phyloP scores from a whole-genome alignment of 768 basidiomycete species.

The Trametes villosa region DNA sequence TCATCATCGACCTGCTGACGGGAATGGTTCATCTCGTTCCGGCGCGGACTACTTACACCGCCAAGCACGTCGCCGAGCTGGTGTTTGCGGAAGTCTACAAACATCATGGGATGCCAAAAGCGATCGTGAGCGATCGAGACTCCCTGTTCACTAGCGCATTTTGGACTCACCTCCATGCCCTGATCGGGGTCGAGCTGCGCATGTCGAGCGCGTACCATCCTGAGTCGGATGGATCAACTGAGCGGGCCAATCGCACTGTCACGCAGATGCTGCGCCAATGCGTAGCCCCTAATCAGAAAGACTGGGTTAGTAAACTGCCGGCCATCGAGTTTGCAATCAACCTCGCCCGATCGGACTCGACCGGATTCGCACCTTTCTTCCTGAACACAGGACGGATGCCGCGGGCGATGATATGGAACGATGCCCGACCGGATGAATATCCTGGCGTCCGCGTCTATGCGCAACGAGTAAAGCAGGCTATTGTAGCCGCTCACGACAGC shows the following conservation, averaged over 20 bases:
- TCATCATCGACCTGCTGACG: slow-evolving; percentile 31
- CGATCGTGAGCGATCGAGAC: slow-evolving; percentile 47
- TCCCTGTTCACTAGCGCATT: slow-evolving; percentile 39
- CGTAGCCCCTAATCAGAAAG: slow-evolving; percentile 35
- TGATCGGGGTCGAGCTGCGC: slow-evolving; percentile 34
- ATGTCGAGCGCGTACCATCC: slow-evolving; percentile 48
- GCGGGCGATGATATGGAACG: slow-evolving; percentile 33
- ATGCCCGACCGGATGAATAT: slow-evolving; percentile 6
- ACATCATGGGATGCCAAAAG: slow-evolving; percentile 42
- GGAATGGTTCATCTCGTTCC: slow-evolving; percentile 35
- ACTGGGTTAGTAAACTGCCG: slow-evolving; percentile 39
- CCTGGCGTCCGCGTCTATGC: slow-evolving; percentile 36
- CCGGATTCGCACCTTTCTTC: slow-evolving; percentile 42
- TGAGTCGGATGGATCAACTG: too few species aligned
- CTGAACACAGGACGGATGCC: slow-evolving; percentile 31
- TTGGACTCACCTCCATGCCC: slow-evolving; percentile 41
- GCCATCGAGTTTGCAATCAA: slow-evolving; percentile 34
- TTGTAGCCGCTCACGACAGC: slow-evolving; percentile 37
- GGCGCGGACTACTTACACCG: slow-evolving; percentile 31
- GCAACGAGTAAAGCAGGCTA: slow-evolving; percentile 28
- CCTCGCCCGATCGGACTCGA: slow-evolving; percentile 37
- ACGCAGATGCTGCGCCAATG: slow-evolving; percentile 38
- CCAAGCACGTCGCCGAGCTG: slow-evolving; percentile 39
- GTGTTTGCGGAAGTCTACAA: slow-evolving; percentile 42
- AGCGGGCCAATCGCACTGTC: too few species aligned